A percentile compares a stretch with the other conserved stretches of the same genome.
Conservation (phyloP, 2,329 filamentous ascomycete species). For the Diaporthe citriasiana region DNA sequence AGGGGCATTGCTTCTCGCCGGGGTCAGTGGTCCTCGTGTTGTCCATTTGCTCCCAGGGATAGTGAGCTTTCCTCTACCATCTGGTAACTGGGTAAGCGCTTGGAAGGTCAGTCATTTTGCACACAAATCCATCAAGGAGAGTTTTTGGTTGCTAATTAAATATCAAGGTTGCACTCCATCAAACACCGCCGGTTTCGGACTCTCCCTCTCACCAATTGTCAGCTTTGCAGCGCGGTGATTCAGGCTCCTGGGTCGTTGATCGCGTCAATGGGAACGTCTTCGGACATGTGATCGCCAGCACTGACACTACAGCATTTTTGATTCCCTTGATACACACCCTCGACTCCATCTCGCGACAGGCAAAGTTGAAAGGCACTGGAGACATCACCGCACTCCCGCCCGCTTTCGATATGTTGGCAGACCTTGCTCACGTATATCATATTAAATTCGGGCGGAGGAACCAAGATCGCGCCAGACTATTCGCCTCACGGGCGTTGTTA, state of each 20-base stretch:
- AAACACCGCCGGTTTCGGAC: not conserved
- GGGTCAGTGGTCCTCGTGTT: not conserved
- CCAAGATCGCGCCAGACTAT: not conserved
- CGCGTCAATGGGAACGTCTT: not conserved
- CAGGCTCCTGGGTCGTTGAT: conserved; percentile 1
- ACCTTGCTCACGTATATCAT: not conserved
- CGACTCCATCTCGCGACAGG: not conserved
- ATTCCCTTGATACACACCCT: not conserved
- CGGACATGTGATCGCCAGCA: not conserved
- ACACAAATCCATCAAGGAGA: not conserved
- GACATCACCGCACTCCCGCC: not conserved
- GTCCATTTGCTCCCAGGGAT: not conserved
- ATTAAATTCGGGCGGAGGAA: not conserved
- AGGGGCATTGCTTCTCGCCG: not conserved
- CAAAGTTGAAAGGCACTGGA: not conserved
- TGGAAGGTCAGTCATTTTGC: not conserved
- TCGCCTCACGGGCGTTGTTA: not conserved
- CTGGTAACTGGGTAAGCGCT: not conserved
- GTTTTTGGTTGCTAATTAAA: not conserved
- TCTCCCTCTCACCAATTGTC: not conserved
- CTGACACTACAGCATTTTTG: not conserved
- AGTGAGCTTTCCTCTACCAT: not conserved
- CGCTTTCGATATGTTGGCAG: not conserved
- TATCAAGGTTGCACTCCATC: not conserved
- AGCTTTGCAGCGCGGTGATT: not conserved